Evolutionary conservation across 1,139 yeast species (phyloP), one percentile per base, ranked within the genome.

Genomic region (Ogataea hybrid): DNA sequence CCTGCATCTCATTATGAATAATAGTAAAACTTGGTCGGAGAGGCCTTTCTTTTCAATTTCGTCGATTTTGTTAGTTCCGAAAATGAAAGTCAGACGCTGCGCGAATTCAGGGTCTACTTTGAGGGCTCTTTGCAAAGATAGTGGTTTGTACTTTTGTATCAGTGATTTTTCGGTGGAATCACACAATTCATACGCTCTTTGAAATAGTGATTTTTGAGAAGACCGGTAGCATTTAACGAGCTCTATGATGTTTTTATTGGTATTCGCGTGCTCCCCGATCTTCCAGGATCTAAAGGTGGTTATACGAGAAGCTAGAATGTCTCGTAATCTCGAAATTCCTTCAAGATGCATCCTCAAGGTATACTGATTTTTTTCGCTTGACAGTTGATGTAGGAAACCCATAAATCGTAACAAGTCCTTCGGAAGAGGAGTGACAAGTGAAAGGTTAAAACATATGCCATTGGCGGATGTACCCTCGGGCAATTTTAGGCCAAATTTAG

Each of bases 1-100:
- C 43, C 70, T 68, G 45, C 78, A 73, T 47, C 89, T 68, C 35
- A 84, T 76, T 23, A 84, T 66, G 76, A 82, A 84, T 33, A 84
- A 59, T 12, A 82, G 59, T 65, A 85, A 68, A 5, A 77, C 74
- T 52, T 81, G 84, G 49, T 81, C 83, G 47, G 77, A 68, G 37
- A 79, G 68, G 38, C 71, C 69, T 31, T 68, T 58, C 7, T 69
- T 68, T 2, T 73, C 54, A 12, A 83, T 55, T 30, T 75, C 77
- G 9, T 77, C 81, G 52, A 73, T 80, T 12, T 71, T 67, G 2
- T 74, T 61, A 9, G 79, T 71, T 5, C 88, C 89, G 53, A 81
- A 71, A 1, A 76, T 65, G 15, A 80, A 60, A 16, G 79, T 60
- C 25, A 84, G 61, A 2, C 85, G 71, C 48, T 76, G 77, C 23